Conservation (phyloP, 495 filamentous ascomycete species). For the Aspergillus indologenus region DNA sequence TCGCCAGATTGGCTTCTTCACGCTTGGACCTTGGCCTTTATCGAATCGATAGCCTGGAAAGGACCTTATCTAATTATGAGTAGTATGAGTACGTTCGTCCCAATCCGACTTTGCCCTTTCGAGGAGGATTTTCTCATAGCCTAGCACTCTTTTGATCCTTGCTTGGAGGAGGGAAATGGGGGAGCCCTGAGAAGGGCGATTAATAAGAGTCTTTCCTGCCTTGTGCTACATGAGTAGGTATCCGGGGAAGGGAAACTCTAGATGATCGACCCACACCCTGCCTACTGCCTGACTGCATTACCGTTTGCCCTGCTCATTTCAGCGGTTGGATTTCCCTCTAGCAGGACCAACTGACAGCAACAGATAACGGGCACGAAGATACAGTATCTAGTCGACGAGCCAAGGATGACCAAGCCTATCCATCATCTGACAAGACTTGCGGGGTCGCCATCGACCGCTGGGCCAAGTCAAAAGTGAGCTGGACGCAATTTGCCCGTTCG, state of each 20-base stretch:
- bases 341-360: no score
- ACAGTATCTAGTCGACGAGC: no score
- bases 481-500: slow-evolving; percentile 13
- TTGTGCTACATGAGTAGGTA: neutral
- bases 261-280: neutral
- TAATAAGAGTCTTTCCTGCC: neutral
- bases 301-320: neutral
- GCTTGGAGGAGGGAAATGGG: neutral
- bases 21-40: neutral
- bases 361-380: neutral
- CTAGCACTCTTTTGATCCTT: neutral
- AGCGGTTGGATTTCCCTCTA: neutral
- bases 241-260: neutral
- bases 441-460: slow-evolving; percentile 7
- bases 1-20: neutral
- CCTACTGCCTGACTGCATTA: neutral
- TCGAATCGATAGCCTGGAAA: neutral
- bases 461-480: slow-evolving; percentile 6
- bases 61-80: neutral
- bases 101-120: neutral
- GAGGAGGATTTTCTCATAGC: neutral
- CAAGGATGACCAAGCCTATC: neutral
- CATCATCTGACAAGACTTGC: slow-evolving; percentile 25
- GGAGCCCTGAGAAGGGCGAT: no score
- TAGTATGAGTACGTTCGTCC: neutral